These are phyloP conservation scores for Venturia effusa DNA, from an alignment of 2,329 filamentous ascomycete genomes.

Conservation along the genomic window DNA sequence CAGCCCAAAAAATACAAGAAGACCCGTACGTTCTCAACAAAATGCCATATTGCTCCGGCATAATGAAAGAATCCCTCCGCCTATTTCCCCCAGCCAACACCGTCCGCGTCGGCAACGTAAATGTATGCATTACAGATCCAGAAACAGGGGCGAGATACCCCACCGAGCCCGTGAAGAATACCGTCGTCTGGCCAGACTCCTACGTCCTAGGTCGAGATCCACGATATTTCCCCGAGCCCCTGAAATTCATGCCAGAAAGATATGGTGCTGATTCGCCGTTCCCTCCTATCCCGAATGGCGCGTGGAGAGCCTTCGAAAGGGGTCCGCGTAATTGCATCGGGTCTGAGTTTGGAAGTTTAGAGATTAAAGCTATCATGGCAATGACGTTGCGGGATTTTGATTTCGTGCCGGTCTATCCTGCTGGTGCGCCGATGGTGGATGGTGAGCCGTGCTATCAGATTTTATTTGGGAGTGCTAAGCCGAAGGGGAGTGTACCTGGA, in stretches of 20 bases:
- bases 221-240: constrained; percentile 16
- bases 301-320: constrained; percentile 45
- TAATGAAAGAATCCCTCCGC: constrained; percentile 26
- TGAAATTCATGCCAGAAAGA: constrained; percentile 20
- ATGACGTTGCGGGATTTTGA: constrained; percentile 41
- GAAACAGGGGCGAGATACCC: constrained; percentile 15
- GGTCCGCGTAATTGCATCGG: constrained; percentile 48
- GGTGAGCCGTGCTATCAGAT: constrained; percentile 11
- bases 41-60: constrained; percentile 21
- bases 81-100: constrained; percentile 20
- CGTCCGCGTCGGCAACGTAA: background rate
- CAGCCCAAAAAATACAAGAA: background rate
- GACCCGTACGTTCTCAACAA: constrained; percentile 21
- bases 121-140: constrained; percentile 8
- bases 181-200: constrained; percentile 12
- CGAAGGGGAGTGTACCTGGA: constrained; percentile 8
- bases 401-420: constrained; percentile 22
- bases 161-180: constrained; percentile 11
- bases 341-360: constrained; percentile 43
- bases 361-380: constrained; percentile 40
- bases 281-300: constrained; percentile 20
- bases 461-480: constrained; percentile 11
- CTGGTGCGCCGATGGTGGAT: constrained; percentile 4
- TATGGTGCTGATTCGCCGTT: constrained; percentile 22
- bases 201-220: constrained; percentile 15